These are phyloP conservation scores for Sungouiella thailandica DNA, from an alignment of 805 yeast species.

Conservation along the genomic window DNA sequence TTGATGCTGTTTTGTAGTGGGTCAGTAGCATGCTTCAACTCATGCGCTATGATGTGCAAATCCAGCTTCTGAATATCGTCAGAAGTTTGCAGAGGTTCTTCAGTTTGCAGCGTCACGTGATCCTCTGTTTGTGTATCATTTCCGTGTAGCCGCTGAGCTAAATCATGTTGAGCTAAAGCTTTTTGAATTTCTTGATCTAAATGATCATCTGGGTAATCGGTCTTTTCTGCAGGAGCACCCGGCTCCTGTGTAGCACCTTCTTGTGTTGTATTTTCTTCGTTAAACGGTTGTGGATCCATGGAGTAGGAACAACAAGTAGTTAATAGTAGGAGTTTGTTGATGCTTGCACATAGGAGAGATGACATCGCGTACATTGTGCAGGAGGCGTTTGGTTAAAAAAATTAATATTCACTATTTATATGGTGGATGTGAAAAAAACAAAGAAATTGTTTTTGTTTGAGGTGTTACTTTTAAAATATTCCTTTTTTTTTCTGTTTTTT, in stretches of 20 bases:
- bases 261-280: conserved; percentile 1
- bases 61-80: conserved; percentile 19
- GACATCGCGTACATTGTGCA: too few species aligned
- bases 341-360: too few species aligned
- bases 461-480: too few species aligned
- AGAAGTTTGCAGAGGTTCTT: neutral
- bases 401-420: too few species aligned
- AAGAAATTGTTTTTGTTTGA: too few species aligned
- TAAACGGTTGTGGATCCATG: too few species aligned
- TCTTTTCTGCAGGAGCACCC: neutral
- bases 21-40: conserved; percentile 29
- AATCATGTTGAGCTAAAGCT: conserved; percentile 17
- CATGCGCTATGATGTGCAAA: conserved; percentile 28
- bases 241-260: neutral
- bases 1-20: too few species aligned
- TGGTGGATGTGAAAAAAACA: too few species aligned
- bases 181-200: conserved; percentile 17
- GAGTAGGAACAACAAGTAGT: neutral
- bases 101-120: conserved; percentile 2
- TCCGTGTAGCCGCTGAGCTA: conserved; percentile 11
- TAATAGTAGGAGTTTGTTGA: neutral
- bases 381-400: too few species aligned
- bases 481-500: too few species aligned
- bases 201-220: conserved; percentile 13
- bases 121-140: neutral